Conservation (phyloP, 352 stramenopile genomes). For the Phytophthora tubulina region DNA sequence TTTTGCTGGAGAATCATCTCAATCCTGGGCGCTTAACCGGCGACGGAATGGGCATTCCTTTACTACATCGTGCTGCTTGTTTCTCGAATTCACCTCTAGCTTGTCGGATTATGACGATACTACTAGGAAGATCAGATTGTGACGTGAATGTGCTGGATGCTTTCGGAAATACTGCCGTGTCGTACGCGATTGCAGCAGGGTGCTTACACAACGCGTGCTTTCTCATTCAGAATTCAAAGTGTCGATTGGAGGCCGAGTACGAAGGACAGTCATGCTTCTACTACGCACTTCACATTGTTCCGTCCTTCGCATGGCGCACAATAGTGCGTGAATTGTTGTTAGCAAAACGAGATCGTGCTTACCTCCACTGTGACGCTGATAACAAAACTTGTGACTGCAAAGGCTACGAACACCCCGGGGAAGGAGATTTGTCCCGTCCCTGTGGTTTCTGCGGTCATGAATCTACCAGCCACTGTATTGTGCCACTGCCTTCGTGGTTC, state of each 20-base stretch:
- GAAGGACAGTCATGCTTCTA: slow-evolving; percentile 74
- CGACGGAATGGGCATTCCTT: slow-evolving; percentile 53
- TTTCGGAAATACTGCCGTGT: slow-evolving; percentile 57
- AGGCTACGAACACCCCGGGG: slow-evolving; percentile 52
- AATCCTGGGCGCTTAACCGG: slow-evolving; percentile 56
- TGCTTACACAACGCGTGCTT: slow-evolving; percentile 51
- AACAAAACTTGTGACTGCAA: slow-evolving; percentile 65
- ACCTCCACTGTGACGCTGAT: slow-evolving; percentile 58
- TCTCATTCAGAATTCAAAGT: slow-evolving; percentile 39
- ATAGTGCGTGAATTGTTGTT: slow-evolving; percentile 49
- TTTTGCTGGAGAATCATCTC: slow-evolving; percentile 45
- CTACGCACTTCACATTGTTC: slow-evolving; percentile 64
- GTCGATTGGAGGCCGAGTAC: slow-evolving; percentile 63
- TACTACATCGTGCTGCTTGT: slow-evolving; percentile 64
- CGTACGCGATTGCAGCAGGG: slow-evolving; percentile 53
- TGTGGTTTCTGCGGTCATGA: slow-evolving; percentile 68
- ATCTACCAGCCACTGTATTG: slow-evolving; percentile 30
- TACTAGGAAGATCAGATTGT: slow-evolving; percentile 37
- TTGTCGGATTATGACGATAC: slow-evolving; percentile 30
- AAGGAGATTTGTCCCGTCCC: background rate
- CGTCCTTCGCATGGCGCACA: slow-evolving; percentile 56
- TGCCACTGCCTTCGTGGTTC: slow-evolving; percentile 77
- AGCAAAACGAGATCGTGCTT: slow-evolving; percentile 45
- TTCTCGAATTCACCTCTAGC: slow-evolving; percentile 43
- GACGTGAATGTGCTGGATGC: slow-evolving; percentile 66